Evolutionary conservation across 192 early-diverging fungal species (phyloP).

Genomic region (Nowakowskiella sp.): DNA sequence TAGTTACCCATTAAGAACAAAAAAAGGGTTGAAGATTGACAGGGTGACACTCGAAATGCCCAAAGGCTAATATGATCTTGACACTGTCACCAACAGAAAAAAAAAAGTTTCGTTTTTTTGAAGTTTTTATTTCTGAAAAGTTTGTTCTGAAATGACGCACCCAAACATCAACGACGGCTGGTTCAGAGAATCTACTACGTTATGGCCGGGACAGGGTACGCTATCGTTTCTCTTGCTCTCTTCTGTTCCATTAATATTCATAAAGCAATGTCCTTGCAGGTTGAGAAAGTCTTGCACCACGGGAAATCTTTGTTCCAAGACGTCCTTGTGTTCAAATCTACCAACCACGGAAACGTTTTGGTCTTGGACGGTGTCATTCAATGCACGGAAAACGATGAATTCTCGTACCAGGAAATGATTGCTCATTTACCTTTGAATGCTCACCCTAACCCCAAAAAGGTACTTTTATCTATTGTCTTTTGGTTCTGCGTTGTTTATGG

Average conservation of each 20-base stretch:
- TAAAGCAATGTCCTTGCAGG: conserved; percentile 86
- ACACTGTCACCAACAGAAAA: too few species aligned
- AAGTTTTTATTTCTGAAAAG: too few species aligned
- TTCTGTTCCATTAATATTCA: neutral
- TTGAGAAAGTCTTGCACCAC: conserved; percentile 87
- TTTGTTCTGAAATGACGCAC: conserved; percentile 63
- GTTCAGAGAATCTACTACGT: conserved; percentile 88
- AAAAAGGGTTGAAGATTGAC: too few species aligned
- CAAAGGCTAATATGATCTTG: too few species aligned
- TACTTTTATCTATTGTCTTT: conserved; percentile 21
- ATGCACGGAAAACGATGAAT: conserved; percentile 96
- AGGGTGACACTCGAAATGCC: too few species aligned
- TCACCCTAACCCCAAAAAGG: conserved; percentile 91
- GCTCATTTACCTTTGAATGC: conserved; percentile 89
- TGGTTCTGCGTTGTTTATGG: neutral
- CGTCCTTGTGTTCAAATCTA: conserved; percentile 94
- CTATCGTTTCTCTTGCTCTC: conserved; percentile 5
- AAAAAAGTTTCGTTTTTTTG: too few species aligned
- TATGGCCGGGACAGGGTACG: conserved; percentile 97
- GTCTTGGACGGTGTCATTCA: conserved; percentile 98
- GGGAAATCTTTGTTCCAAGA: conserved; percentile 96
- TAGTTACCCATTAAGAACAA: too few species aligned
- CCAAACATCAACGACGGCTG: conserved; percentile 90
- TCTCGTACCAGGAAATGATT: conserved; percentile 99
- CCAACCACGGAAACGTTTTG: conserved; percentile 91